Evolutionary conservation across 176 grass and related monocot genomes (phyloP), one percentile per base, ranked within the genome.

Genomic region (Triticum aestivum): DNA sequence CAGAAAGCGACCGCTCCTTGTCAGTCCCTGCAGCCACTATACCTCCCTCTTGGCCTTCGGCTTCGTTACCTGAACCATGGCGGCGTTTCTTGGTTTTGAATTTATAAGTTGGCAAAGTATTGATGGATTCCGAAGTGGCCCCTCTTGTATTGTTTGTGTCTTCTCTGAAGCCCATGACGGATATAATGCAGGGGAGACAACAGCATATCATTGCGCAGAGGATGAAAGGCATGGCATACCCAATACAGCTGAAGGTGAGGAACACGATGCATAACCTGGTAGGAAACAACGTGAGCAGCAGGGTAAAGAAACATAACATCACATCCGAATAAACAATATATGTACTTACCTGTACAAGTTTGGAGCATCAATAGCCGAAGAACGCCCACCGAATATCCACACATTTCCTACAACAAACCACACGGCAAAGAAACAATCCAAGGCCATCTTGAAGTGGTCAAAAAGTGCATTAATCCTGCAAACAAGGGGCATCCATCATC

Each of bases 351-450:
- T 96, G 85, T 99, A 99, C 90, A 99, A 90, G 83, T 96, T 99
- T 84, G 97, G 97, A 88, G 97, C 87, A 75, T 86, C 77, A 68
- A 85, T 65, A 77, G 85, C 54, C 62, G 94, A 99, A 67, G 94
- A 96, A 74, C 74, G 90, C 68, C 87, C 88, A 42, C 94, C 88
- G 3, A 99, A 99, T 82, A 99, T 99, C 97, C 97, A 99, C 32
- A 99, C 88, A 27, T 96, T 99, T 78, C 97, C 97, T 75, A 94
- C 97, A 51, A 99, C 97, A 21, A 99, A 99, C 97, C 97, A 99
- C 21, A 96, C 92, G 18, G 94, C 97, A 83, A 99, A 94, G 83
- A 99, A 99, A 84, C 97, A 99, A 86, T 99, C 94, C 89, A 99
- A 80, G 11, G 87, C 94, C 94, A 99, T 99, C 87, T 99, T 99